Evolutionary conservation across 768 basidiomycete species (phyloP), one percentile per base, ranked within the genome.

Genomic region (Rhizopogon vesiculosus): DNA sequence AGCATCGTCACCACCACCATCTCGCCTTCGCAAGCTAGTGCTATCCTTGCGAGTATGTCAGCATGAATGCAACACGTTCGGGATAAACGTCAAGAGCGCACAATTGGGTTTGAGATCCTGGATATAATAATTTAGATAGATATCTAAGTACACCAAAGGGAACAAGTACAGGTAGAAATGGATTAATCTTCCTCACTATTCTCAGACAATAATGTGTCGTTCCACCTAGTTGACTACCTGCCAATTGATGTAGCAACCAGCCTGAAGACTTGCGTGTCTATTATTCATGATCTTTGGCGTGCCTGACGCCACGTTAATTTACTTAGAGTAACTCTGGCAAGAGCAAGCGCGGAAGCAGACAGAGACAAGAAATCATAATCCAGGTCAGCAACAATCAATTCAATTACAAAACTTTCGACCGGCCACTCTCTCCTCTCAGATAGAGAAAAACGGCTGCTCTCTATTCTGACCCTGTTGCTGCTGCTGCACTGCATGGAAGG

Each of bases 371-470:
- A 9, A 33, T 33, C 9, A 33, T 33, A 33, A 33, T 33, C 31
- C 31, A 33, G 7, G 9, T 33, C 31, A 33, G 7, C 31, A 33
- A 8, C 9, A 33, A 33, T 33, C 31, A 33, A 33, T 33, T 25
- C 31, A 33, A 33, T 33, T 33, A 33, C 25, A 33, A 33, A 7
- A 8, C 31, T 33, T 8, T 33, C 31, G 31, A 8, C 31, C 31
- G 31, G 9, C 31, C 31, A 33, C 9, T 9, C 35, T 35, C 35
- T 13, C 35, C 35, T 35, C 12, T 35, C 35, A 91, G 59, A 92
- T 79, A 67, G 86, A 84, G 67, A 91, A 91, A 70, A 92, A 90
- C 12, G 89, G 89, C 61, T 83, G 84, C 18, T 91, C 88, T 13
- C 9, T 35, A 35, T 35, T 35, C 57, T 69, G 71, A 60, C 69